phyloP scores from a whole-genome alignment of 805 yeast species.

The Saccharomycopsis microspora region DNA sequence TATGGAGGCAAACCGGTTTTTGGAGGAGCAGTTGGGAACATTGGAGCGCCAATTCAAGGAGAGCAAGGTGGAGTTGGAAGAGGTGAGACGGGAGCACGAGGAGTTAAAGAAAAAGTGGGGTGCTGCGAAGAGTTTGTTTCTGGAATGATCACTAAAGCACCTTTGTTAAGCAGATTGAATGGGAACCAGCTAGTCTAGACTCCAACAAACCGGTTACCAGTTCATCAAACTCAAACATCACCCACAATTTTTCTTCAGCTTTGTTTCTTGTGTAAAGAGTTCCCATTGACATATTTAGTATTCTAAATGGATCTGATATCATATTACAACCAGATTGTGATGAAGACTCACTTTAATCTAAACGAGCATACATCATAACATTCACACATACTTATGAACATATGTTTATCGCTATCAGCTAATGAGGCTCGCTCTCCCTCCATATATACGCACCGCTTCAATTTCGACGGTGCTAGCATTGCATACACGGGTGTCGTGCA shows the following conservation, averaged over 20 bases:
- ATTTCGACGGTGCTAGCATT: too few relatives aligned
- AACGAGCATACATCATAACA: too few relatives aligned
- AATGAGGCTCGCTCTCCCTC: too few relatives aligned
- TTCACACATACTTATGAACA: too few relatives aligned
- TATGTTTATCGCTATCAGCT: too few relatives aligned
- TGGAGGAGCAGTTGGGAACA: slow-evolving; percentile 32
- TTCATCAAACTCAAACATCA: background rate
- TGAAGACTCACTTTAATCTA: too few relatives aligned
- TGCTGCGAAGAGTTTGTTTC: slow-evolving; percentile 7
- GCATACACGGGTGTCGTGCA: too few relatives aligned
- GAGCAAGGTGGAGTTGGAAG: slow-evolving; percentile 10
- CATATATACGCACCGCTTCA: too few relatives aligned
- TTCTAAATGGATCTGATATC: background rate
- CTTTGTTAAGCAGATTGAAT: background rate
- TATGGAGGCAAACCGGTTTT: slow-evolving; percentile 46
- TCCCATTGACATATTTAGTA: background rate
- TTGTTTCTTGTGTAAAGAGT: background rate
- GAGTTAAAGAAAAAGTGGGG: slow-evolving; percentile 13
- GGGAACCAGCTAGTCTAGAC: background rate
- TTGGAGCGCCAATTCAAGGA: slow-evolving; percentile 12
- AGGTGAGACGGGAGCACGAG: slow-evolving; percentile 11
- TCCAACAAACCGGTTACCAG: background rate
- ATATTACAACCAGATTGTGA: background rate
- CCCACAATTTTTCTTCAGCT: background rate
- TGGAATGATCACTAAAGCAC: background rate